Evolutionary conservation across 2,329 filamentous ascomycete genomes (phyloP).

Genomic region (Pezicula rhizophila): DNA sequence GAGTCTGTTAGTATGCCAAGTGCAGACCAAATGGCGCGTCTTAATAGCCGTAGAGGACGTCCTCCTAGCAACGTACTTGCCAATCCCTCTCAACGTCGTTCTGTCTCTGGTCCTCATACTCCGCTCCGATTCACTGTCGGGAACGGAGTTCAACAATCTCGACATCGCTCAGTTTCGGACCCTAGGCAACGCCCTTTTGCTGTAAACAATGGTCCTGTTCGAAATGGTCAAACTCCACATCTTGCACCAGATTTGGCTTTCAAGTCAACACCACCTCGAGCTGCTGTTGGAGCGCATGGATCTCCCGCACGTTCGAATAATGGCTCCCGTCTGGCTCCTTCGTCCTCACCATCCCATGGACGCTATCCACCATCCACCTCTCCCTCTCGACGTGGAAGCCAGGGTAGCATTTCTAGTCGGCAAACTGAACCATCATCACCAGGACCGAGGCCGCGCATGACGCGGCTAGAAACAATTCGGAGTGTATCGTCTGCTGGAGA

Average conservation of each 20-base stretch:
- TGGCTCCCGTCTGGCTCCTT: not conserved
- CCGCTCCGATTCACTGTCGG: not conserved
- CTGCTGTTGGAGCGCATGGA: conserved; percentile 7
- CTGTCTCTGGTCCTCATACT: conserved; percentile 5
- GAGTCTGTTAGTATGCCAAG: conserved; percentile 15
- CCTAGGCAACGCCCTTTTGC: not conserved
- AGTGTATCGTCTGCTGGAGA: conserved; percentile 28
- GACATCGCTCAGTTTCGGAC: not conserved
- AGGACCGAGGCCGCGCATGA: conserved; percentile 38
- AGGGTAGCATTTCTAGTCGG: conserved; percentile 14
- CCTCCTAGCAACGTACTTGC: conserved; percentile 13
- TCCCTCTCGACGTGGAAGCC: conserved; percentile 12
- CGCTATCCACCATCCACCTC: conserved; percentile 6
- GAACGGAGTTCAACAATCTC: not conserved
- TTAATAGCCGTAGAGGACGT: conserved; percentile 25
- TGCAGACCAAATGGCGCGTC: conserved; percentile 23
- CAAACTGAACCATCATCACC: conserved; percentile 41
- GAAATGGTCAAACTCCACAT: not conserved
- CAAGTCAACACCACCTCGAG: conserved; percentile 10
- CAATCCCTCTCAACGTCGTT: conserved; percentile 22
- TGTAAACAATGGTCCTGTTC: conserved; percentile 4
- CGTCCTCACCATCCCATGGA: conserved; percentile 1
- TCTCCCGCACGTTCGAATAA: conserved; percentile 1
- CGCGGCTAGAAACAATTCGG: conserved; percentile 51
- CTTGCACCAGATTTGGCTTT: conserved; percentile 11